Evolutionary conservation across 176 grass and related monocot genomes (phyloP), one percentile per base, ranked within the genome.

Genomic region (Musa beccarii): DNA sequence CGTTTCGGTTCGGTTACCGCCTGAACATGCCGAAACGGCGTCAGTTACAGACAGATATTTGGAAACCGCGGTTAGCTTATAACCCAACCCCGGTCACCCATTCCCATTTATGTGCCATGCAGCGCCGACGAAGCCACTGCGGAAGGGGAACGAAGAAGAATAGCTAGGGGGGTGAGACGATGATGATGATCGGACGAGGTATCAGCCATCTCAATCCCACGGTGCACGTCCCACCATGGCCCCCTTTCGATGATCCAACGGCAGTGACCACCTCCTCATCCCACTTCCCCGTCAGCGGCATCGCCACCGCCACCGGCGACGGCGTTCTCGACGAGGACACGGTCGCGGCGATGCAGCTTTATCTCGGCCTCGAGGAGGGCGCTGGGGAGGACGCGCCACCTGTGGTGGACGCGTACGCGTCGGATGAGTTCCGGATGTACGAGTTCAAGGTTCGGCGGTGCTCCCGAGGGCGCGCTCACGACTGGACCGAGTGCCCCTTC

Each of bases 401-500:
- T 2, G 68, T 70, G 68, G 78, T 86, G 0, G 93, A 89, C 68
- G 86, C 90, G 0, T 99, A 85, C 66, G 81, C 83, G 0, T 84
- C 82, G 55, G 90, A 99, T 23, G 95, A 99, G 82, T 99, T 99
- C 70, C 84, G 95, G 72, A 99, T 99, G 88, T 99, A 94, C 79
- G 95, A 99, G 76, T 99, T 99, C 84, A 99, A 99, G 84, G 90
- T 99, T 23, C 76, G 91, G 17, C 78, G 88, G 0, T 99, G 95
- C 70, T 81, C 84, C 0, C 82, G 95, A 10, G 90, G 84, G 0
- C 88, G 95, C 0, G 86, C 87, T 66, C 95, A 94, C 67, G 95
- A 99, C 86, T 99, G 95, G 95, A 94, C 95, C 13, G 95, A 99
- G 82, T 99, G 95, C 84, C 95, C 95, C 13, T 99, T 89, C 78